Evolutionary conservation across 176 grass and related monocot species (phyloP).

Genomic region (Phragmites australis): DNA sequence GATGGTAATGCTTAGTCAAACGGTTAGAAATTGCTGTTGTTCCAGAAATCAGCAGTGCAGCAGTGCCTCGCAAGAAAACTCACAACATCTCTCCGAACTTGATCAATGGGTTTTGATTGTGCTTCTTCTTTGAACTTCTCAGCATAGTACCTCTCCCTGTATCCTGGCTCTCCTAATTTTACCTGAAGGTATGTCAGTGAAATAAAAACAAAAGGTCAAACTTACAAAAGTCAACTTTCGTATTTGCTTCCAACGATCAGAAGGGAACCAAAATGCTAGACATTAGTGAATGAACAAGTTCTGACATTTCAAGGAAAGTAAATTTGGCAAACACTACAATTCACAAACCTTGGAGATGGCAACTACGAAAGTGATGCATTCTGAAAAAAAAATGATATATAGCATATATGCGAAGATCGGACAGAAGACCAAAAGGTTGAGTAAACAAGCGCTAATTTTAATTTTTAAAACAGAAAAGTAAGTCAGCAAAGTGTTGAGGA

Average conservation of each 20-base stretch:
- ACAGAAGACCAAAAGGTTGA: too few species aligned
- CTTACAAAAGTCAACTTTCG: not conserved
- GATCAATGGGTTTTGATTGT: slow-evolving; percentile 61
- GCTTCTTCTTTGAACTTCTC: slow-evolving; percentile 91
- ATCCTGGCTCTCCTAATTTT: slow-evolving; percentile 94
- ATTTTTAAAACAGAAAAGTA: too few species aligned
- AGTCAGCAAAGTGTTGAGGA: too few species aligned
- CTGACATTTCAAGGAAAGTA: not conserved
- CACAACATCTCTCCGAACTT: slow-evolving; percentile 85
- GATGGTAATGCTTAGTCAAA: slow-evolving; percentile 30
- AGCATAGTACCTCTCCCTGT: slow-evolving; percentile 77
- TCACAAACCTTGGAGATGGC: not conserved
- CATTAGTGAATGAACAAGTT: slow-evolving; percentile 7
- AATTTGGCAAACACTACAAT: slow-evolving; percentile 10
- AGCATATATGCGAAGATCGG: not conserved
- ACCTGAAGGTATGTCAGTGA: slow-evolving; percentile 55
- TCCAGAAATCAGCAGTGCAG: slow-evolving; percentile 38
- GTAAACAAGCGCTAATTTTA: too few species aligned
- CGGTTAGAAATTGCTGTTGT: not conserved
- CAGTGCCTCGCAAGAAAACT: slow-evolving; percentile 46
- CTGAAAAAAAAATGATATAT: slow-evolving; percentile 10
- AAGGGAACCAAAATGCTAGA: not conserved
- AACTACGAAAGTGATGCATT: not conserved
- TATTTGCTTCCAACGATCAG: slow-evolving; percentile 7
- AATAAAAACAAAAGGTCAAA: slow-evolving; percentile 27